phyloP scores from a whole-genome alignment of 208 protist genomes.

The Acanthamoeba polyphaga region DNA sequence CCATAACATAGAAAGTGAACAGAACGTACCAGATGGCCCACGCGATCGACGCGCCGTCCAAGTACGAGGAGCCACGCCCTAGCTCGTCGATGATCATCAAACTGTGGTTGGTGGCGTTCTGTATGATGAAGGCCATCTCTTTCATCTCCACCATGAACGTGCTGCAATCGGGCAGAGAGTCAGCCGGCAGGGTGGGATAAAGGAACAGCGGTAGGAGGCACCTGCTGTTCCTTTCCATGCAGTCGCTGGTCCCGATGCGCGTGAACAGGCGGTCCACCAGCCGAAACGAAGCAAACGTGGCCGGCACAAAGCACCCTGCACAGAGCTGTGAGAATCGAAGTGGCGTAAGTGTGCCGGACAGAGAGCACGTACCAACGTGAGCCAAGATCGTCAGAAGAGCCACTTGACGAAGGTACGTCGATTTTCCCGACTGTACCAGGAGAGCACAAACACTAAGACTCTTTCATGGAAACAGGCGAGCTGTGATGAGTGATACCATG shows the following conservation, averaged over 20 bases:
- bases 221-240: conserved; percentile 80
- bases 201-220: neutral
- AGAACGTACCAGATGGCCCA: conserved; percentile 36
- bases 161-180: conserved; percentile 11
- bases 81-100: conserved; percentile 70
- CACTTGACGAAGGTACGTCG: conserved; percentile 94
- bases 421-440: conserved; percentile 91
- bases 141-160: conserved; percentile 86
- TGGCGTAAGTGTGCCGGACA: neutral
- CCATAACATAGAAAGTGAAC: neutral
- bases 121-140: conserved; percentile 82
- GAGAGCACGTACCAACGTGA: conserved; percentile 91
- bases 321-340: neutral
- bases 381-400: conserved; percentile 94
- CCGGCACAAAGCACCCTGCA: conserved; percentile 91
- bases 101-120: conserved; percentile 70
- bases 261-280: conserved; percentile 85
- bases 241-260: conserved; percentile 81
- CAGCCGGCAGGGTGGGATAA: neutral
- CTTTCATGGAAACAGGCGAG: neutral
- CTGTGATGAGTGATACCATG: conserved; percentile 80
- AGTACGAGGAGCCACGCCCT: conserved; percentile 41
- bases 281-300: conserved; percentile 79
- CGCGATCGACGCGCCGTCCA: conserved; percentile 66
- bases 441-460: neutral